A percentile compares a stretch with the other conserved stretches of the same genome.
Evolutionary conservation across 106 monocot species (phyloP).

Genomic region (Platanthera guangdongensis): DNA sequence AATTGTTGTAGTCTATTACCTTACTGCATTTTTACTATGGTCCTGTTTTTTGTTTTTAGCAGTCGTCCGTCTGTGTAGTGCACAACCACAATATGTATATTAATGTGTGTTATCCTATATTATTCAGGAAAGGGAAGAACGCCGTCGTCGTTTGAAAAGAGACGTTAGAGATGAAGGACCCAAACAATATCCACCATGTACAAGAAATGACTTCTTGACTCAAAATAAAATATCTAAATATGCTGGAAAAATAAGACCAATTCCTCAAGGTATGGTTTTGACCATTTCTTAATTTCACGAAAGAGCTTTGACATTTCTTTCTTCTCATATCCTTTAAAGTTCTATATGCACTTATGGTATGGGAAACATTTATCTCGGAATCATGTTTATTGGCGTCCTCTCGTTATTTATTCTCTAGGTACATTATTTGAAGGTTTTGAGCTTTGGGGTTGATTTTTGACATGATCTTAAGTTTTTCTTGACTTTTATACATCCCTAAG

Average conservation of each 20-base stretch:
- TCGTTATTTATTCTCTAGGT: neutral
- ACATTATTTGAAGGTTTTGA: neutral
- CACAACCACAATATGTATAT: neutral
- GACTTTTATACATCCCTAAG: neutral
- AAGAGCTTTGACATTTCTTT: neutral
- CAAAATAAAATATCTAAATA: constrained; percentile 24
- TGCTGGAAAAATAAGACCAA: constrained; percentile 26
- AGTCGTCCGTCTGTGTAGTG: no score
- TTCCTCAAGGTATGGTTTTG: constrained; percentile 38
- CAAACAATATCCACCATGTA: constrained; percentile 8
- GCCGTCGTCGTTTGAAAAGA: constrained; percentile 36
- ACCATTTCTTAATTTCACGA: neutral
- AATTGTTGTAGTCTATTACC: neutral
- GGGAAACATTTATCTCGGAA: neutral
- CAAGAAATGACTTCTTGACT: constrained; percentile 11
- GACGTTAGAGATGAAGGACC: constrained; percentile 37
- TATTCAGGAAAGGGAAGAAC: constrained; percentile 48
- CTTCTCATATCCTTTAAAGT: neutral
- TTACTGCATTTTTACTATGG: neutral
- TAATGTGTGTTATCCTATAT: neutral
- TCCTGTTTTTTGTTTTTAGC: neutral
- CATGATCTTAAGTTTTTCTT: neutral
- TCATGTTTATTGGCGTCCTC: neutral
- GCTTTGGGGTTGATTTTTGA: neutral
- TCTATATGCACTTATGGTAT: neutral